phyloP scores from a whole-genome alignment of 345 rosid genomes.

The Barbarea vulgaris region DNA sequence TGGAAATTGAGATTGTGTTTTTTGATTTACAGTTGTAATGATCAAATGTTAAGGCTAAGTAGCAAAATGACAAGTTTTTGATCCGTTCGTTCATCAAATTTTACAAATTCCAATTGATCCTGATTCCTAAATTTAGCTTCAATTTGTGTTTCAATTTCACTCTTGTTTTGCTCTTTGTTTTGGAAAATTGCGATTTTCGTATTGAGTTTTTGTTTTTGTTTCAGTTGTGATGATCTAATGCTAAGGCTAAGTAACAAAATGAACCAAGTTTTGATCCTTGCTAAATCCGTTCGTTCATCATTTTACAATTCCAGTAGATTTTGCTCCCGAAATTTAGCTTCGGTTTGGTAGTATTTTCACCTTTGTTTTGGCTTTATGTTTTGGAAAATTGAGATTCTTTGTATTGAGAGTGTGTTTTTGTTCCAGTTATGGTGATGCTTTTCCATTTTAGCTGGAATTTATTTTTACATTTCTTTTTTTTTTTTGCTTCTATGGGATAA shows the following conservation, averaged over 20 bases:
- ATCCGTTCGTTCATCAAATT: neutral
- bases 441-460: neutral
- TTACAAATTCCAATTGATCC: neutral
- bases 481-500: slow-evolving; percentile 1
- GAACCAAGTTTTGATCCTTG: neutral
- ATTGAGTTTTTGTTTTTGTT: neutral
- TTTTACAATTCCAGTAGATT: neutral
- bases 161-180: neutral
- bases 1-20: neutral
- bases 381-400: neutral
- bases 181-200: neutral
- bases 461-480: neutral
- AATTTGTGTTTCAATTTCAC: neutral
- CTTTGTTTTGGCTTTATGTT: neutral
- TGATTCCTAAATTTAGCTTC: neutral
- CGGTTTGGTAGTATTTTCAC: neutral
- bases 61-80: neutral
- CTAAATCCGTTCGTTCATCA: neutral
- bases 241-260: neutral
- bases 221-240: neutral
- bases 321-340: neutral
- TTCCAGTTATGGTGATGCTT: neutral
- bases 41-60: neutral
- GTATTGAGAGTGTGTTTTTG: neutral
- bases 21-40: neutral